Percentiles rank a stretch among this genome's conserved stretches.
phyloP scores from a whole-genome alignment of 345 rosid genomes.

The Cardamine chenopodiifolia region DNA sequence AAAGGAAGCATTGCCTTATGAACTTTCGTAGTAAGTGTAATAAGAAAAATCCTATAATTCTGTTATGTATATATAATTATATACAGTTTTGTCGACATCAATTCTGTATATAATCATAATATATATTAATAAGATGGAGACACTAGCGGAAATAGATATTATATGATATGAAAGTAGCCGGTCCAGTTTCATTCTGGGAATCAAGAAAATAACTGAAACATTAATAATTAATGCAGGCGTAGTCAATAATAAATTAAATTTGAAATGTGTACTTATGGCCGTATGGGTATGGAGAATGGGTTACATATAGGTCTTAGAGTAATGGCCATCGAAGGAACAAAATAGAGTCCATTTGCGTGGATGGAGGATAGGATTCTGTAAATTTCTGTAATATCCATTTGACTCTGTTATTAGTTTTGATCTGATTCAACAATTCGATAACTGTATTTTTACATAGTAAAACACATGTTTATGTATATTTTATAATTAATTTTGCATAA shows the following conservation, averaged over 20 bases:
- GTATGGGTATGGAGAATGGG: conserved; percentile 9
- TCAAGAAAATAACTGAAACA: not conserved
- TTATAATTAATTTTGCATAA: not conserved
- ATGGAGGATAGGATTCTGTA: not conserved
- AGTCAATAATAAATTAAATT: not conserved
- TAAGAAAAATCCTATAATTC: conserved; percentile 3
- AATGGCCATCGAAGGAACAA: not conserved
- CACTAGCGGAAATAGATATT: not conserved
- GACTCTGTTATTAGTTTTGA: not conserved
- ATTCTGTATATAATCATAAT: not conserved
- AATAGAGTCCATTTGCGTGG: not conserved
- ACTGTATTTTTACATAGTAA: not conserved
- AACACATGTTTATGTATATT: not conserved
- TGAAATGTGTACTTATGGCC: conserved; percentile 18
- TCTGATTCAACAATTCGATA: not conserved
- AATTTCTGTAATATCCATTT: not conserved
- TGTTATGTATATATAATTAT: not conserved
- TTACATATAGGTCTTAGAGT: not conserved
- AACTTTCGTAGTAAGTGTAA: conserved; percentile 19
- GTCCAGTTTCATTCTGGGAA: conserved; percentile 8
- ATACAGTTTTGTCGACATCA: not conserved
- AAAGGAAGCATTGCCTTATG: no score
- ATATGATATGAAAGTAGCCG: not conserved
- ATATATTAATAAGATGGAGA: conserved; percentile 1
- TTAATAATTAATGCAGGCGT: not conserved